Percentiles rank a stretch among this genome's conserved stretches.
phyloP scores from a whole-genome alignment of 2,329 filamentous ascomycete species.

The Aspergillus fischeri region DNA sequence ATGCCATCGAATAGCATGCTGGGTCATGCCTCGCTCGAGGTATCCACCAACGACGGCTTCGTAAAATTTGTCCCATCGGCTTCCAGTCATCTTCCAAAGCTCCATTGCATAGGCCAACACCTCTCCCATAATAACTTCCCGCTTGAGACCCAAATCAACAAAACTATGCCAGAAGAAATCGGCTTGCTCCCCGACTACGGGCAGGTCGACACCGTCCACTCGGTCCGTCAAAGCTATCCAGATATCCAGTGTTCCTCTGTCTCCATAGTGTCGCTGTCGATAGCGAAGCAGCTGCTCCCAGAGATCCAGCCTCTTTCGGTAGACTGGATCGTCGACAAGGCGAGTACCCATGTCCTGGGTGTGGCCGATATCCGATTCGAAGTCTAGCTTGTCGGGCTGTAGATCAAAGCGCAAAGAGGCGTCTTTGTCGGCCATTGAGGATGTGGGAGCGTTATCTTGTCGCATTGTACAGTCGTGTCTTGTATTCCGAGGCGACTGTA shows the following conservation, averaged over 20 bases:
- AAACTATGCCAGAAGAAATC: conserved; percentile 42
- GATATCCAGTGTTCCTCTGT: conserved; percentile 39
- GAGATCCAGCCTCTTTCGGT: conserved; percentile 36
- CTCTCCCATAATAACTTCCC: conserved; percentile 30
- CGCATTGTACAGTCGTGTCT: not conserved
- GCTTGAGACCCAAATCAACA: conserved; percentile 32
- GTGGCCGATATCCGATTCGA: conserved; percentile 41
- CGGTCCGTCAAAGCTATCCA: conserved; percentile 37
- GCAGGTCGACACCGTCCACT: conserved; percentile 28
- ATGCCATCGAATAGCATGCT: conserved; percentile 36
- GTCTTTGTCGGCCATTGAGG: not conserved
- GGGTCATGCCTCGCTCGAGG: conserved; percentile 25
- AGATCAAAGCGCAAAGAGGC: conserved; percentile 17
- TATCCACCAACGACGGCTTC: conserved; percentile 36
- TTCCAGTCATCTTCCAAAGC: conserved; percentile 37
- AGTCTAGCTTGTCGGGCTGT: conserved; percentile 34
- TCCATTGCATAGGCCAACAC: conserved; percentile 36
- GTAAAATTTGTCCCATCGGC: conserved; percentile 35
- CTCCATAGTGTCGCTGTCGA: conserved; percentile 41
- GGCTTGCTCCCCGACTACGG: conserved; percentile 33
- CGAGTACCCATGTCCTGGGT: conserved; percentile 31
- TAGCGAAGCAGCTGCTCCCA: conserved; percentile 45
- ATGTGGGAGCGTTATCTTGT: not conserved
- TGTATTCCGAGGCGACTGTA: conserved; percentile 16
- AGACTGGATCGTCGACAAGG: conserved; percentile 33